Base-by-base conservation (phyloP, 768 basidiomycete genomes). In the Cyclocybe aegerita region DNA sequence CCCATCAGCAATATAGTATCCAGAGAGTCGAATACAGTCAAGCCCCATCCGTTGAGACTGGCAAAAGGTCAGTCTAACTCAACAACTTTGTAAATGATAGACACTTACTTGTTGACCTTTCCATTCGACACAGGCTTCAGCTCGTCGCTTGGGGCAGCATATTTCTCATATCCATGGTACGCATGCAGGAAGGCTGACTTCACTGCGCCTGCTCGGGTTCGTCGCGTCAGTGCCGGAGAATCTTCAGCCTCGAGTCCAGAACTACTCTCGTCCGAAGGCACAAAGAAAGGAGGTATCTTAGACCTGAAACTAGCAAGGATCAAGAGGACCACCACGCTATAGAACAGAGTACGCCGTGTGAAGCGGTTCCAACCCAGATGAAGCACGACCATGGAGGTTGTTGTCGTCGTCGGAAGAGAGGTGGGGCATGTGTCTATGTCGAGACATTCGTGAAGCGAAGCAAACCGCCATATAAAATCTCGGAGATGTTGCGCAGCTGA, bases 1-100 rank as follows among this genome's bases (percentile, higher is more conserved):
- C 76, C 88, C 83, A 96, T 86, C 23, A 98, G 71, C 33, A 88
- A 71, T 76, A 97, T 85, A 0, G 91, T 92, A 60, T 95, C 93
- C 5, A 97, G 74, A 4, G 90, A 82, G 60, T 97, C 94, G 43
- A 92, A 78, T 39, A 82, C 74, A 4, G 88, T 86, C 1, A 88
- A 75, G 15, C 85, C 85, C 89, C 89, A 92, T 7, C 86, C 86
- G 60, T 90, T 90, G 64, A 90, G 86, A 52, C 88, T 90, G 39
- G 52, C 5, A 23, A 23, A 23, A 23, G 23, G 5, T 23, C 23
- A 23, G 23, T 23, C 23, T 5, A 5, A 23, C 23, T 3, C 23
- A 23, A 23, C 5, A 3, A 23, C 23, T 37, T 7, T 4, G 4
- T 37, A 48, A 32, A 46, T 44, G 39, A 23, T 23, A 35, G 48